Evolutionary conservation across 2,329 filamentous ascomycete genomes (phyloP), one percentile per base, ranked within the genome.

Genomic region (Alternaria postmessia): DNA sequence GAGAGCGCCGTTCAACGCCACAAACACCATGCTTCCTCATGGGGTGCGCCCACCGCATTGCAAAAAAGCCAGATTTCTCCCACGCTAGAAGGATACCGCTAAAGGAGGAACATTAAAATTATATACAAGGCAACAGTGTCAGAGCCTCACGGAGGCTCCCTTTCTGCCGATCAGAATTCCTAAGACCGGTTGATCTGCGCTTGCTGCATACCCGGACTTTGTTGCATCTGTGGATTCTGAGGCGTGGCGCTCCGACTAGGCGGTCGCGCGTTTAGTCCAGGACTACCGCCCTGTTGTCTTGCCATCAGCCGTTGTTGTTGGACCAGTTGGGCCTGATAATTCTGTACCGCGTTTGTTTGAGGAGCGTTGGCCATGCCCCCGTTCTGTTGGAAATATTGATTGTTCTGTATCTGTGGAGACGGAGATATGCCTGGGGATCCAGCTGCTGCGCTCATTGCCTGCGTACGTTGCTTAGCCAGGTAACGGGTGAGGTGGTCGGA

Each of bases 241-340:
- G 77, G 77, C 36, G 77, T 79, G 24, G 75, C 77, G 63, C 77
- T 79, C 52, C 77, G 67, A 59, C 77, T 79, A 38, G 68, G 66
- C 52, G 69, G 74, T 57, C 70, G 64, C 38, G 69, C 72, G 53
- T 68, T 76, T 61, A 77, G 56, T 42, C 70, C 68, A 7, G 75
- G 75, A 59, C 74, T 76, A 24, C 72, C 71, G 24, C 69, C 73
- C 52, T 74, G 72, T 51, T 76, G 75, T 56, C 65, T 57, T 22
- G 54, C 61, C 75, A 79, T 74, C 65, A 77, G 64, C 53, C 73
- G 74, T 62, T 79, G 76, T 59, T 78, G 77, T 55, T 76, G 73
- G 36, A 76, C 70, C 55, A 79, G 72, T 51, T 78, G 75, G 53
- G 73, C 69, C 52, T 78, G 75, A 57, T 78, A 79, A 34, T 73